phyloP scores from a whole-genome alignment of 164 flowering plant genomes.

The Vitis labrusca region DNA sequence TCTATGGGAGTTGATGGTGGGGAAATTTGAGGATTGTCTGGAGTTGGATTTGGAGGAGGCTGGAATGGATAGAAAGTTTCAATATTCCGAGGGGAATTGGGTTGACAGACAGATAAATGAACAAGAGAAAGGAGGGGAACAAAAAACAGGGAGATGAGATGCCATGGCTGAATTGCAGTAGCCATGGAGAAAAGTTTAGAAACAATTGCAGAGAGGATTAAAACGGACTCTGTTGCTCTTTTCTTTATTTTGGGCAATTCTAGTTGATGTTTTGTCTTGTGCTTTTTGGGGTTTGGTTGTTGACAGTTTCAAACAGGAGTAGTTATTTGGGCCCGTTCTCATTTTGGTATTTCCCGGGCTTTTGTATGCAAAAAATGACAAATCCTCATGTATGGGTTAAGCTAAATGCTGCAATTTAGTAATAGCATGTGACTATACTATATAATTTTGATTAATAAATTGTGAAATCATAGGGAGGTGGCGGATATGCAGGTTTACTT shows the following conservation, averaged over 20 bases:
- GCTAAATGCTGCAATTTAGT: no score
- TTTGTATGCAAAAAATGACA: not conserved
- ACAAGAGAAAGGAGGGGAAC: conserved; percentile 15
- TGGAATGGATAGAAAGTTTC: conserved; percentile 30
- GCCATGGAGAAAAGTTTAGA: conserved; percentile 26
- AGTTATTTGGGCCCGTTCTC: conserved; percentile 14
- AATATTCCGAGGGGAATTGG: conserved; percentile 49
- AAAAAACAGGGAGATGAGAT: conserved; percentile 16
- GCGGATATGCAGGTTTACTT: no score
- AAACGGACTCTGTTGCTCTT: conserved; percentile 9
- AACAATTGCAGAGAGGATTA: conserved; percentile 6
- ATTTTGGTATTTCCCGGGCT: conserved; percentile 5
- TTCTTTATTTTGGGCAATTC: not conserved
- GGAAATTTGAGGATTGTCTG: not conserved
- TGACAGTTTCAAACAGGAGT: conserved; percentile 40
- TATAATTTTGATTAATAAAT: no score
- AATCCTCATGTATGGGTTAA: no score
- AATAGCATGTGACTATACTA: no score
- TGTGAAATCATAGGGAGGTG: no score
- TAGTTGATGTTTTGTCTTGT: not conserved
- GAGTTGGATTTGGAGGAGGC: conserved; percentile 12
- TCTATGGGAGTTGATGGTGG: not conserved
- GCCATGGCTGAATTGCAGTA: conserved; percentile 17
- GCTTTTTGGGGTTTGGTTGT: conserved; percentile 22
- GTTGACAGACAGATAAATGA: conserved; percentile 29